These are phyloP conservation scores for Triticum timopheevii DNA, from an alignment of 176 grass and related monocot species.

Conservation along the genomic window DNA sequence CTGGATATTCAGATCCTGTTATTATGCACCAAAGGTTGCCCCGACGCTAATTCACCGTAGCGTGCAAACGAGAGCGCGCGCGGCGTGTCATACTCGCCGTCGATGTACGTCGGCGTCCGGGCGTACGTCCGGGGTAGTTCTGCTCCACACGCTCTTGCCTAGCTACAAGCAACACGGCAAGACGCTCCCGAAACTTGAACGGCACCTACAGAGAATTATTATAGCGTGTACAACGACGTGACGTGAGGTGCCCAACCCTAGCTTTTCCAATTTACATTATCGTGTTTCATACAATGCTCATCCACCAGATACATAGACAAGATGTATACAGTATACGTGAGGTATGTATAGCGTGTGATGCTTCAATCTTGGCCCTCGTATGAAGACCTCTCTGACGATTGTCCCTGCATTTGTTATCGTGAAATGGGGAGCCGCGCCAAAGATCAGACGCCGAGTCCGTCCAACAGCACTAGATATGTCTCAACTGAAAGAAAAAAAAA, in stretches of 20 bases:
- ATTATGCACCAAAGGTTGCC: background rate
- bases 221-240: background rate
- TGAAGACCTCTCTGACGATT: background rate
- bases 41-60: background rate
- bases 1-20: no score
- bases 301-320: no score
- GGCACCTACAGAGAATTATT: background rate
- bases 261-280: background rate
- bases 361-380: background rate
- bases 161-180: background rate
- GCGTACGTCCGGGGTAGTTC: background rate
- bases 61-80: background rate
- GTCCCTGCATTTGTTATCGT: background rate
- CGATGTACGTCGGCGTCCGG: background rate
- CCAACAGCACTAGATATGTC: background rate
- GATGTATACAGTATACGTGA: background rate
- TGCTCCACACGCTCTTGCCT: background rate
- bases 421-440: background rate
- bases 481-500: background rate
- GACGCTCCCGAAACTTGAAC: background rate
- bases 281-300: no score
- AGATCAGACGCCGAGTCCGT: background rate
- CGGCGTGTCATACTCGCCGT: background rate
- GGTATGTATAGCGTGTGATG: background rate
- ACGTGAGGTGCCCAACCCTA: background rate